Base-by-base conservation (phyloP, 2,329 filamentous ascomycete species). In the Aspergillus novofumigatus region DNA sequence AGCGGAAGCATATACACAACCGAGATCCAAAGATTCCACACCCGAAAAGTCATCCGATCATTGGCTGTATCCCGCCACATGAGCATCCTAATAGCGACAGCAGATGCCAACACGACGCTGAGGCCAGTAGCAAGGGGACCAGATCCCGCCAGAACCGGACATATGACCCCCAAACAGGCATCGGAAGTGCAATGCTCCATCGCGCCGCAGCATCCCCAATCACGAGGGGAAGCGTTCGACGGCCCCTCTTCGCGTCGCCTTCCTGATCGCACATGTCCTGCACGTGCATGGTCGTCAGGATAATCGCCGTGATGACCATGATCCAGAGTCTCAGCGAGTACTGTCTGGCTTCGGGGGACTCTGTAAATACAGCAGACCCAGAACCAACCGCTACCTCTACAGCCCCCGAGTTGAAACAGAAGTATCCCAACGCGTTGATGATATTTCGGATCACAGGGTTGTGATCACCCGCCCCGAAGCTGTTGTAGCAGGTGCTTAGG, bases 221-320 rank as follows among this genome's bases (percentile, higher is more conserved):
- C 26, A 28, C 49, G 1, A 63, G 38, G 3, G 61, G 61, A n/a
- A 59, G n/a, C 0, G 63, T 65, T 0, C 47, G 52, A 67, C 59
- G 62, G 47, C 52, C 59, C 6, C 57, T 49, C 14, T 55, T 50
- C 0, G 57, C 47, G 53, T 75, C 72, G 0, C 73, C 73, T 9
- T 62, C 59, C 48, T 66, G 68, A 52, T 77, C 75, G 3, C 68
- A 64, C 38, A 77, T 65, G 49, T 77, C 75, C 54, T 76, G 72
- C 0, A 71, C 58, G 7, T 76, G 74, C 14, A 77, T 62, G 0
- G 74, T 77, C 0, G 69, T 72, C n/a, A 64, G 59, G 14, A 76
- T 65, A 7, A 73, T 58, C 4, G 29, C 53, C 7, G 58, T 55
- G 14, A 62, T 53, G n/a, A 65, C 52, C 28, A 57, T 41, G 25